Evolutionary conservation across 2,329 filamentous ascomycete genomes (phyloP).

Genomic region (Trichoderma endophyticum): DNA sequence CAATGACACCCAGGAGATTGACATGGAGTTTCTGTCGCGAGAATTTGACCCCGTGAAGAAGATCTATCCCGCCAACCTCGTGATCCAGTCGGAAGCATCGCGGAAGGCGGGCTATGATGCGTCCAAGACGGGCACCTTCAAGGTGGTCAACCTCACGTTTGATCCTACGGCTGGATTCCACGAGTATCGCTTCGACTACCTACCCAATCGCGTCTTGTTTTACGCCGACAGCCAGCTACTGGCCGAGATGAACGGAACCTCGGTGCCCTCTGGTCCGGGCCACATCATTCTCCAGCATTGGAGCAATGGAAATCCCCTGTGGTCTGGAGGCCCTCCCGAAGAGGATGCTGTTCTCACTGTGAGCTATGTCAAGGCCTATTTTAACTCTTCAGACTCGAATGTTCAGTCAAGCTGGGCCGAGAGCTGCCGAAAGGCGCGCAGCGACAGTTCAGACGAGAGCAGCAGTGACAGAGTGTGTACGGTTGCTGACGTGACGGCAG

Average conservation of each 20-base stretch:
- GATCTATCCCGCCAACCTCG: slow-evolving; percentile 65
- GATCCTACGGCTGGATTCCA: slow-evolving; percentile 64
- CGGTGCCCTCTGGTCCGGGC: slow-evolving; percentile 59
- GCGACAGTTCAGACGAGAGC: background rate
- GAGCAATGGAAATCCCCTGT: slow-evolving; percentile 70
- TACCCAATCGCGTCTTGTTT: slow-evolving; percentile 60
- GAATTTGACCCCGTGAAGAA: slow-evolving; percentile 53
- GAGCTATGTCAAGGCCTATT: slow-evolving; percentile 73
- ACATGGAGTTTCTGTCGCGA: slow-evolving; percentile 72
- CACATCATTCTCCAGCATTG: slow-evolving; percentile 71
- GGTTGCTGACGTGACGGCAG: slow-evolving; percentile 24
- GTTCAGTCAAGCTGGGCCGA: slow-evolving; percentile 17
- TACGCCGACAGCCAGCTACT: slow-evolving; percentile 63
- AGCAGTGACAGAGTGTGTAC: slow-evolving; percentile 24
- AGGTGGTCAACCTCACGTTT: slow-evolving; percentile 59
- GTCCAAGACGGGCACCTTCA: slow-evolving; percentile 55
- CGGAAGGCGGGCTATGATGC: slow-evolving; percentile 60
- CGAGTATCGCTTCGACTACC: slow-evolving; percentile 78
- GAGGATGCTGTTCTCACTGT: slow-evolving; percentile 62
- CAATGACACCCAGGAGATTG: slow-evolving; percentile 77
- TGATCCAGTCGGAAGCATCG: slow-evolving; percentile 66
- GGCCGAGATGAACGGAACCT: slow-evolving; percentile 52
- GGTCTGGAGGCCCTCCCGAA: slow-evolving; percentile 68
- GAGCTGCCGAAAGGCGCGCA: slow-evolving; percentile 18
- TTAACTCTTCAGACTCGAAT: slow-evolving; percentile 60